phyloP scores from a whole-genome alignment of 257 asterid species.

The Henckelia pumila region DNA sequence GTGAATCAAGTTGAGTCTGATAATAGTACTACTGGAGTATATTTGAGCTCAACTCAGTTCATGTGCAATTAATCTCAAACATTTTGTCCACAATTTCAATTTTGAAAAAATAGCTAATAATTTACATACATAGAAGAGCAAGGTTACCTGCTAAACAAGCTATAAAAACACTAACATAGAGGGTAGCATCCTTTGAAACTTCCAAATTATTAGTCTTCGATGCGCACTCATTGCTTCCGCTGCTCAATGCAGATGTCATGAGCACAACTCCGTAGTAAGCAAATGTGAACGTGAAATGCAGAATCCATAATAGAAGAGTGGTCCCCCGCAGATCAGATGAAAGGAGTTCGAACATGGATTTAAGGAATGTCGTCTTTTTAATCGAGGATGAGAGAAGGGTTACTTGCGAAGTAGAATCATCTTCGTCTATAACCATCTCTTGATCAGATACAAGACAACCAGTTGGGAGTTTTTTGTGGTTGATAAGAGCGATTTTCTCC shows the following conservation, averaged over 20 bases:
- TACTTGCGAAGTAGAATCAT: slow-evolving; percentile 2
- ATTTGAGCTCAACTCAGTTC: neutral
- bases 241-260: slow-evolving; percentile 30
- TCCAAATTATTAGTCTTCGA: neutral
- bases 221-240: slow-evolving; percentile 25
- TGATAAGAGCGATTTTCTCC: slow-evolving; percentile 29
- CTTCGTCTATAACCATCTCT: slow-evolving; percentile 22
- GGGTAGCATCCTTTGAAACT: slow-evolving; percentile 18
- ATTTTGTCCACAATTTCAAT: neutral
- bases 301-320: slow-evolving; percentile 29
- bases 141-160: slow-evolving; percentile 29
- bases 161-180: slow-evolving; percentile 24
- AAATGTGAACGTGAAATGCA: slow-evolving; percentile 27
- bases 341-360: slow-evolving; percentile 19
- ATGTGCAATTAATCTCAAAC: no score
- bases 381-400: slow-evolving; percentile 19
- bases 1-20: neutral
- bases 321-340: slow-evolving; percentile 27
- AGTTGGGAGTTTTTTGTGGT: slow-evolving; percentile 23
- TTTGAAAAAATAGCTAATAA: no score
- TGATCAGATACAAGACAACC: slow-evolving; percentile 26
- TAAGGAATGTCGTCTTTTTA: slow-evolving; percentile 3
- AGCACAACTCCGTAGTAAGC: slow-evolving; percentile 33
- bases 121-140: neutral
- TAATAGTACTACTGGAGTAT: neutral